phyloP scores from a whole-genome alignment of 2,329 filamentous ascomycete species.

The Rugonectria rugulosa region DNA sequence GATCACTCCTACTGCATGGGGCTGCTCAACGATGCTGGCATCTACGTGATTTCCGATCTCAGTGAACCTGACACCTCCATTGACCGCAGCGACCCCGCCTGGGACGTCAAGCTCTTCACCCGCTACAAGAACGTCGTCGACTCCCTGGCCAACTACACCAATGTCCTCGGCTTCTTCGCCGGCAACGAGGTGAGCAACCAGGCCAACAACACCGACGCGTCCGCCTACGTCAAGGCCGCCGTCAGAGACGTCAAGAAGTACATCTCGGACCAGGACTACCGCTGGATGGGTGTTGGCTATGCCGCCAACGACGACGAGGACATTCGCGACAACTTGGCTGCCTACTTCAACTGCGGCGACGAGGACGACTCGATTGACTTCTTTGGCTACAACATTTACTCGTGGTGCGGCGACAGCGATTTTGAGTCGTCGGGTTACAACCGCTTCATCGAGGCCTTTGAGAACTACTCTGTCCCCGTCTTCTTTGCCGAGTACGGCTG shows the following conservation, averaged over 20 bases:
- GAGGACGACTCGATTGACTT: constrained; percentile 80
- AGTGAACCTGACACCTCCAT: constrained; percentile 84
- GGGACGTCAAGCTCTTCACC: constrained; percentile 79
- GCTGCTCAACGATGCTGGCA: constrained; percentile 81
- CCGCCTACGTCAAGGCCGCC: constrained; percentile 95
- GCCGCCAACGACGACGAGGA: constrained; percentile 91
- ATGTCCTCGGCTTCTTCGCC: constrained; percentile 96
- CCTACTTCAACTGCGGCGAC: constrained; percentile 92
- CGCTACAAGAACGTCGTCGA: constrained; percentile 90
- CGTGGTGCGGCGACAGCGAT: constrained; percentile 90
- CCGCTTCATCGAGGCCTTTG: constrained; percentile 84
- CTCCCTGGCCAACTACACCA: constrained; percentile 80
- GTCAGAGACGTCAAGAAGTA: constrained; percentile 95
- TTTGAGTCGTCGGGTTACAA: constrained; percentile 82
- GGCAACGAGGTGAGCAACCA: constrained; percentile 97
- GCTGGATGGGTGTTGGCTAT: constrained; percentile 88
- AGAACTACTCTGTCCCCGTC: constrained; percentile 87
- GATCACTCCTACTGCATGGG: constrained; percentile 88
- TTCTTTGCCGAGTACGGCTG: constrained; percentile 99
- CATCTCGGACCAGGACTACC: constrained; percentile 81
- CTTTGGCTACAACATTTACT: constrained; percentile 99
- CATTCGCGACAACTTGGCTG: constrained; percentile 81
- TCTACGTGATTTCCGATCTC: constrained; percentile 94
- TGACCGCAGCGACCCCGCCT: constrained; percentile 80
- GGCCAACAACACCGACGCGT: constrained; percentile 85